Evolutionary conservation across 2,329 filamentous ascomycete species (phyloP).

Genomic region (Aspergillus chevalieri): DNA sequence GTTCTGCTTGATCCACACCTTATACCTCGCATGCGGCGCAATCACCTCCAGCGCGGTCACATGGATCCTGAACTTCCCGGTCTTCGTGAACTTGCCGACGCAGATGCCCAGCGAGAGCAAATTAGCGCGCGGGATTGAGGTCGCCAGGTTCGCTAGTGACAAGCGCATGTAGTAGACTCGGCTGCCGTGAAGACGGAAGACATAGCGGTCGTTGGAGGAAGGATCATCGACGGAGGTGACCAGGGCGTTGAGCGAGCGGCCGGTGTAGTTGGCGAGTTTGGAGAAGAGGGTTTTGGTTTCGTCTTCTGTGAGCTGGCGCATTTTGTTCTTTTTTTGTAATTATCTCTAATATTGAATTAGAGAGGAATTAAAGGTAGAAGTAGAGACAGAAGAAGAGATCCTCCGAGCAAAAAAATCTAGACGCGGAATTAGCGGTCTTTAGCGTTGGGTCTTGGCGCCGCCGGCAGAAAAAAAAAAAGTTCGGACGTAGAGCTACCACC

Average conservation of each 20-base stretch:
- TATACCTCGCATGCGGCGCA: constrained; percentile 85
- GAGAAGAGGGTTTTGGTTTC: constrained; percentile 68
- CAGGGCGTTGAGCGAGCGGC: constrained; percentile 76
- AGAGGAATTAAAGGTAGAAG: background rate
- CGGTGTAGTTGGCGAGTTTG: constrained; percentile 91
- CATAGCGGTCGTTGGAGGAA: constrained; percentile 68
- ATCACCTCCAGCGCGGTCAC: constrained; percentile 88
- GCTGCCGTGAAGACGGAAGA: constrained; percentile 75
- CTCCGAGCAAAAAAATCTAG: constrained; percentile 18
- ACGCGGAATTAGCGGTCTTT: constrained; percentile 9
- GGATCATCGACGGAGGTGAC: constrained; percentile 65
- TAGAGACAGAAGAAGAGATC: constrained; percentile 4
- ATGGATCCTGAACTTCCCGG: constrained; percentile 89
- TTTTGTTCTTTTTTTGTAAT: constrained; percentile 35
- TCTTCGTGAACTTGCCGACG: constrained; percentile 92
- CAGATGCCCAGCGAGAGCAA: constrained; percentile 86
- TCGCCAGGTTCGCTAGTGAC: constrained; percentile 84
- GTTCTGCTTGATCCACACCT: constrained; percentile 94
- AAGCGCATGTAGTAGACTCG: constrained; percentile 90
- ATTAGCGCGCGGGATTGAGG: constrained; percentile 72
- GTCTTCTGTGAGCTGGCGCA: constrained; percentile 71
- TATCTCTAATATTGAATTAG: background rate
- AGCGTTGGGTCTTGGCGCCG: constrained; percentile 24
- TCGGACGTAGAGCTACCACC: constrained; percentile 3
- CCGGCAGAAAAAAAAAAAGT: constrained; percentile 19